Conservation (phyloP, 2,329 filamentous ascomycete genomes). For the Colletotrichum liriopes region DNA sequence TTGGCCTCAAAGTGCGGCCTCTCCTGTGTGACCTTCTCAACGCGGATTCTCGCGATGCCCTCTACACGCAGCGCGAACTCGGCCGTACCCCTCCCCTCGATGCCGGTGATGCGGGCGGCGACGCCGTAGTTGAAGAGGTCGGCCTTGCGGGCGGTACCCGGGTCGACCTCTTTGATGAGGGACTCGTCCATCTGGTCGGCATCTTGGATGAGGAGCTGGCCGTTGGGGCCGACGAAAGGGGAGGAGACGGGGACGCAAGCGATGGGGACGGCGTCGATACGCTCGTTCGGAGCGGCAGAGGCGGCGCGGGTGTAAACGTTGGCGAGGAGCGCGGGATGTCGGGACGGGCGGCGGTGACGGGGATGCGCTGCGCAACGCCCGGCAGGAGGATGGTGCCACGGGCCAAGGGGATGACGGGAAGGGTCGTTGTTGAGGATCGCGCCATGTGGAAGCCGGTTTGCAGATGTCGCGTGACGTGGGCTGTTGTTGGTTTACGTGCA, state of each 20-base stretch:
- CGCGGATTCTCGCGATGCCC: slow-evolving; percentile 82
- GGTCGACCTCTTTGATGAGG: slow-evolving; percentile 66
- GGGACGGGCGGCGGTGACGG: slow-evolving; percentile 83
- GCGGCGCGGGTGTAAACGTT: slow-evolving; percentile 85
- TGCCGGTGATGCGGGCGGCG: slow-evolving; percentile 82
- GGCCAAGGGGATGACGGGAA: slow-evolving; percentile 88
- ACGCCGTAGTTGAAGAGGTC: slow-evolving; percentile 90
- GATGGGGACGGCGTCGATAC: slow-evolving; percentile 80
- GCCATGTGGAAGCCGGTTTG: slow-evolving; percentile 46
- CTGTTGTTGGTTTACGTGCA: slow-evolving; percentile 23
- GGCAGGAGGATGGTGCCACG: slow-evolving; percentile 88
- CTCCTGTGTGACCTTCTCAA: slow-evolving; percentile 83
- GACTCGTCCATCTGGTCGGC: slow-evolving; percentile 66
- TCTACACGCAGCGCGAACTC: slow-evolving; percentile 91
- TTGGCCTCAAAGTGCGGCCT: slow-evolving; percentile 90
- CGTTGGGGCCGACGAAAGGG: slow-evolving; percentile 79
- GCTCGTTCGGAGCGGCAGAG: slow-evolving; percentile 75
- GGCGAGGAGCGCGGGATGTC: slow-evolving; percentile 91
- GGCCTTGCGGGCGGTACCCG: slow-evolving; percentile 73
- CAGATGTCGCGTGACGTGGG: slow-evolving; percentile 15
- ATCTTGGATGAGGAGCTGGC: slow-evolving; percentile 81
- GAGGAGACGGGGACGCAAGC: slow-evolving; percentile 91
- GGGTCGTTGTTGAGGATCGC: slow-evolving; percentile 54
- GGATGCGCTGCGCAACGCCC: slow-evolving; percentile 86
- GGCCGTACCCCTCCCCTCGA: slow-evolving; percentile 81